phyloP scores from a whole-genome alignment of 2,329 filamentous ascomycete genomes.

The Talaromyces albobiverticillius region DNA sequence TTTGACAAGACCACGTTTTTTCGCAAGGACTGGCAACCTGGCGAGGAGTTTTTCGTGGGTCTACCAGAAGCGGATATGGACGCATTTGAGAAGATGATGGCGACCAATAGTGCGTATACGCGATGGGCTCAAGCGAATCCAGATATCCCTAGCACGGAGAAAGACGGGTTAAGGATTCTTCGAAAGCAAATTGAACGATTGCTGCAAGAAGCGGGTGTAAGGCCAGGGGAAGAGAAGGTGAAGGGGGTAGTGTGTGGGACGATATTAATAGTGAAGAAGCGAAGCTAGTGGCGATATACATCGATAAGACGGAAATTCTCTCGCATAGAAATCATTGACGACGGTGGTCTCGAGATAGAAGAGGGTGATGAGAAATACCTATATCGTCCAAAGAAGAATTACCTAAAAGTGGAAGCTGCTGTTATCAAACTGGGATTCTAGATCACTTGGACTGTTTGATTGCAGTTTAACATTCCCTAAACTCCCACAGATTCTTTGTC shows the following conservation, averaged over 20 bases:
- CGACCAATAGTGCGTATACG: conserved; percentile 38
- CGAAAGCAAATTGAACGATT: conserved; percentile 23
- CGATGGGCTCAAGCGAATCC: conserved; percentile 41
- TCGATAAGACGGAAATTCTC: too few relatives aligned
- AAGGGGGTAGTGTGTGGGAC: conserved; percentile 19
- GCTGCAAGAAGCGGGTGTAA: conserved; percentile 23
- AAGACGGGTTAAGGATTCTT: conserved; percentile 31
- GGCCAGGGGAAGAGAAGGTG: conserved; percentile 23
- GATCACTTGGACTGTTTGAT: too few relatives aligned
- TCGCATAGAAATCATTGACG: too few relatives aligned
- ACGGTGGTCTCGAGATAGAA: too few relatives aligned
- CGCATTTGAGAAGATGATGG: conserved; percentile 23
- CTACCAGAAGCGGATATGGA: conserved; percentile 21
- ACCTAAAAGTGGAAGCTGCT: too few relatives aligned
- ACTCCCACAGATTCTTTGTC: too few relatives aligned
- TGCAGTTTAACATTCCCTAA: too few relatives aligned
- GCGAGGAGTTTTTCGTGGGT: conserved; percentile 24
- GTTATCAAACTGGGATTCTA: too few relatives aligned
- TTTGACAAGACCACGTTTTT: conserved; percentile 42
- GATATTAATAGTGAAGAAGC: conserved; percentile 20
- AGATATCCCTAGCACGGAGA: conserved; percentile 32
- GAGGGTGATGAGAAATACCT: too few relatives aligned
- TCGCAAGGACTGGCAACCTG: conserved; percentile 42
- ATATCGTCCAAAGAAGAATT: too few relatives aligned
- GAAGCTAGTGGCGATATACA: too few relatives aligned